Evolutionary conservation across 495 filamentous ascomycete species (phyloP).

Genomic region (Penicillium canescens): DNA sequence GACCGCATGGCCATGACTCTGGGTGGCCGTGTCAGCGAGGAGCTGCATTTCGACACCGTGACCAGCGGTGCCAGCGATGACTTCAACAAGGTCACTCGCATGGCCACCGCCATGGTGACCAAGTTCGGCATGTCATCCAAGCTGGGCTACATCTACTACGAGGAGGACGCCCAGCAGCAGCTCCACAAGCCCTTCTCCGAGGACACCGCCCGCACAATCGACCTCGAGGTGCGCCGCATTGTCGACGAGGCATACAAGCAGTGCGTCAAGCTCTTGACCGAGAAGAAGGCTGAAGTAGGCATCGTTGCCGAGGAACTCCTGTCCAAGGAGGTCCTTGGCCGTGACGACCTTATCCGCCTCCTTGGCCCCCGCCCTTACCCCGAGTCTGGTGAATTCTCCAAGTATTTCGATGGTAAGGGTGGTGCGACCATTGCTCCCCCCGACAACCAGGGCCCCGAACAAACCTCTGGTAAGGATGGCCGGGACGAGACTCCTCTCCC

Average conservation of each 20-base stretch:
- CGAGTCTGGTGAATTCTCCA: constrained; percentile 84
- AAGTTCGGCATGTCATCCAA: constrained; percentile 97
- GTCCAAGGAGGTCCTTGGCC: constrained; percentile 81
- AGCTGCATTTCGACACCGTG: constrained; percentile 93
- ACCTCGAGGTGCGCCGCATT: constrained; percentile 84
- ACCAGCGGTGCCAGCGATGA: constrained; percentile 94
- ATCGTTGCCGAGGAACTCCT: constrained; percentile 92
- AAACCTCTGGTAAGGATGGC: constrained; percentile 41
- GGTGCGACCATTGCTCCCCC: constrained; percentile 57
- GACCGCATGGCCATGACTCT: constrained; percentile 99
- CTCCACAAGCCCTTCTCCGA: constrained; percentile 95
- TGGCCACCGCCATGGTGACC: constrained; percentile 97
- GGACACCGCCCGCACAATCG: constrained; percentile 86
- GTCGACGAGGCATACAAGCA: constrained; percentile 88
- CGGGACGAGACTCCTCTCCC: constrained; percentile 45
- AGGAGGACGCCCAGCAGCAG: constrained; percentile 73
- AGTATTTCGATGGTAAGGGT: constrained; percentile 73
- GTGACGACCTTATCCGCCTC: constrained; percentile 89
- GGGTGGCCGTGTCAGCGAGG: constrained; percentile 90
- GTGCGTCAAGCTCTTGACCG: constrained; percentile 77
- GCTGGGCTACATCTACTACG: constrained; percentile 87
- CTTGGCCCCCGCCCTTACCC: constrained; percentile 80
- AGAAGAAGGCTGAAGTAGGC: constrained; percentile 85
- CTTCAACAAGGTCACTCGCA: constrained; percentile 96
- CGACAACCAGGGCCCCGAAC: constrained; percentile 40